Base-by-base conservation (phyloP, 306 rosid genomes). In the Cucumis cinereus region DNA sequence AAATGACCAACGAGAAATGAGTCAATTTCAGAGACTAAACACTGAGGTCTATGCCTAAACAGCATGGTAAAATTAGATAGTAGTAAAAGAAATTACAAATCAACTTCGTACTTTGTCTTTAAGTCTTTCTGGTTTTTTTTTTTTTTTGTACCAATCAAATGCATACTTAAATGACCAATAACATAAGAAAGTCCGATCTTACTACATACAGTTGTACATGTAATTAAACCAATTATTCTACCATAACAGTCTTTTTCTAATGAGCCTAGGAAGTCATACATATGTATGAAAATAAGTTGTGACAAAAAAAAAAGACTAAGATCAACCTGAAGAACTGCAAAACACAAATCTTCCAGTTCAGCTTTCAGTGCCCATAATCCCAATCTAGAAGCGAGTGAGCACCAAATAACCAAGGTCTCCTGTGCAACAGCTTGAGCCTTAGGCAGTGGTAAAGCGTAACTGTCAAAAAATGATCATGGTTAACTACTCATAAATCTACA, bases 291-390 rank as follows among this genome's bases (percentile, higher is more conserved):
- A 56, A 30, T 59, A 71, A 71, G 23, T 71, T 47, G 30, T 71
- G 75, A 4, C 38, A 41, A 30, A 74, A 73, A 30, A 30, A 2
- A 78, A 41, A 72, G 71, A 80, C 54, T 70, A 73, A 76, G 75
- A 77, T 53, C 63, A 76, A 93, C 98, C 97, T 93, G 91, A 79
- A 93, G 92, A 81, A 93, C 96, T 66, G 96, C 97, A 82, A 93
- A 93, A 81, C 98, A 90, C 67, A 90, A 88, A 89, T 93, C 98
- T 85, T 93, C 98, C 38, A 91, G 82, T 86, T 93, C 97, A 72
- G 94, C 94, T 91, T 91, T 90, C 91, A 93, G 80, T 9, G 96
- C 93, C 97, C 98, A 93, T 75, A 93, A 86, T 70, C 98, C 98
- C 88, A 93, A 85, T 84, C 92, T 87, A 78, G 97, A 93, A 74